Evolutionary conservation across 768 basidiomycete genomes (phyloP).

Genomic region (Leccinum variicolor): DNA sequence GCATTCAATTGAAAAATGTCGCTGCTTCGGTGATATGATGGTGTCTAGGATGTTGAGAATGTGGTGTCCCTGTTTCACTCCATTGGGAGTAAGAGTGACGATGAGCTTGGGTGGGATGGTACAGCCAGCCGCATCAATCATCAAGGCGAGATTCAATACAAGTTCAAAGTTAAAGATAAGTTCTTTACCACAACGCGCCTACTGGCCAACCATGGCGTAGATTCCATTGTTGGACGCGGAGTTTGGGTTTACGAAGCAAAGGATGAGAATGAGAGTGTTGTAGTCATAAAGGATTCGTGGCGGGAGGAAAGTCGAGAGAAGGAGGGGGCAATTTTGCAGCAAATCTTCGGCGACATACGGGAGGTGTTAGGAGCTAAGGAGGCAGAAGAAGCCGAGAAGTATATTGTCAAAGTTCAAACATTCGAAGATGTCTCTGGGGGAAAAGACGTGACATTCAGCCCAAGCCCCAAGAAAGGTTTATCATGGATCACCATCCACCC

Average conservation of each 20-base stretch:
- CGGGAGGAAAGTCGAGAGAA: not conserved
- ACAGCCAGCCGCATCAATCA: not conserved
- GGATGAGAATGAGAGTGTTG: not conserved
- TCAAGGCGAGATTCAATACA: not conserved
- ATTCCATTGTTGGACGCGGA: not conserved
- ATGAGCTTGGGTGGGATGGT: constrained; percentile 9
- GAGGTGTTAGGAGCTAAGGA: not conserved
- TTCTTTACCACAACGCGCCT: not conserved
- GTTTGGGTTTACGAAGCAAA: constrained; percentile 2
- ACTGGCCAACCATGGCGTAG: constrained; percentile 1
- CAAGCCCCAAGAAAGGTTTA: too few relatives aligned
- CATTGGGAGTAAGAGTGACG: too few relatives aligned
- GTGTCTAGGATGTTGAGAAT: too few relatives aligned
- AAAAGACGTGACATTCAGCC: too few relatives aligned
- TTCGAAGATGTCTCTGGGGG: not conserved
- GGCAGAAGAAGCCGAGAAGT: not conserved
- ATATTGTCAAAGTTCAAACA: not conserved
- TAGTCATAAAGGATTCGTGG: constrained; percentile 12
- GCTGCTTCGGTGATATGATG: too few relatives aligned
- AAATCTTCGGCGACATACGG: not conserved
- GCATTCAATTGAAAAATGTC: too few relatives aligned
- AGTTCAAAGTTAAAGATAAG: not conserved
- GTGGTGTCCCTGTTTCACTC: too few relatives aligned
- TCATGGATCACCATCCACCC: too few relatives aligned
- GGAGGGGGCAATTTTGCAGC: not conserved